Evolutionary conservation across 2,329 filamentous ascomycete genomes (phyloP), one percentile per base, ranked within the genome.

Genomic region (Nemania serpens): DNA sequence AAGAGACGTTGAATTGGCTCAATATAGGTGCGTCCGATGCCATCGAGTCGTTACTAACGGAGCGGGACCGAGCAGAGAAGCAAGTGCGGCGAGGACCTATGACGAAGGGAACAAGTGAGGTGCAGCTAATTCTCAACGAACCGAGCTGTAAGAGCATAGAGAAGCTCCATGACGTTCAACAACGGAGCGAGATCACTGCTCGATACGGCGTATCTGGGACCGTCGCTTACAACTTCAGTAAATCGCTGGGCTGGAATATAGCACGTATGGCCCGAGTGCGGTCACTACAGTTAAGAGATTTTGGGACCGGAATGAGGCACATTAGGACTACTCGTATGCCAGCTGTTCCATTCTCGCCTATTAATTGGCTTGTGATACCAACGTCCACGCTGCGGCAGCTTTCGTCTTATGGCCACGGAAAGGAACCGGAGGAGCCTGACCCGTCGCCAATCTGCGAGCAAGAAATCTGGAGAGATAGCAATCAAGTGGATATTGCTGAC

Each of bases 201-300:
- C 64, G 55, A 34, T 69, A 69, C 42, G 67, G 68, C 1, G 29
- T 48, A 4, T 29, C 64, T 0, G 69, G 62, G 1, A 52, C 48
- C 11, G 25, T 64, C 0, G 57, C 53, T 1, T 69, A 69, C 37
- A 70, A 70, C 47, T 68, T 71, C 13, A 66, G 66, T 29, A 67
- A 36, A 54, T 61, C 67, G 1, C 9, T 66, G 2, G 45, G 53
- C n/a, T 68, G 67, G 63, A 70, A 69, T 25, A 36, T 55, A 36
- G 41, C 45, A 10, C 46, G 52, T 1, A 33, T 37, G 4, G 29
- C 56, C 7, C 48, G 18, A 34, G 11, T 66, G 3, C 63, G 69
- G 15, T 62, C 69, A 4, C 56, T 67, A 2, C 68, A 68, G 20
- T 51, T 67, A 11, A 58, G 15, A 9, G 39, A 55, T 36, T 51